Evolutionary conservation across 371 early-diverging fungal genomes (phyloP).

Genomic region (Parasitella parasitica): DNA sequence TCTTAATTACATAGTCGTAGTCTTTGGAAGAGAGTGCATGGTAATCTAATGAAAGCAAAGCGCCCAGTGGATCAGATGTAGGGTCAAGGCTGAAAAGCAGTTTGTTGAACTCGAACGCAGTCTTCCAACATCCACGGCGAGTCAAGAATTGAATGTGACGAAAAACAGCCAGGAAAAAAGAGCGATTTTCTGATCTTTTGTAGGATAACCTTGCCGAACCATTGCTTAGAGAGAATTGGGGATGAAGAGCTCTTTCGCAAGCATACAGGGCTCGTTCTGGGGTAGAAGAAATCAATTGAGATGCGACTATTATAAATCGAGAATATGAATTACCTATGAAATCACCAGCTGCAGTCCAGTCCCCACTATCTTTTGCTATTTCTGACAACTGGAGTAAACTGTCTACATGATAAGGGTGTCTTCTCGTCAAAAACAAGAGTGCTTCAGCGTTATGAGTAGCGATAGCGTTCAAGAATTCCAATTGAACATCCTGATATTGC

Average conservation of each 20-base stretch:
- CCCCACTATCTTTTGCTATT: conserved; percentile 80
- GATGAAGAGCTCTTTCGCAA: conserved; percentile 82
- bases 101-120: conserved; percentile 87
- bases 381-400: conserved; percentile 82
- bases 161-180: conserved; percentile 82
- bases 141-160: conserved; percentile 81
- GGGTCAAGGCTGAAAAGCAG: conserved; percentile 79
- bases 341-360: conserved; percentile 73
- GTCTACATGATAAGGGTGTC: conserved; percentile 87
- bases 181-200: conserved; percentile 70
- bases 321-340: conserved; percentile 76
- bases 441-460: conserved; percentile 77
- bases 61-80: conserved; percentile 72
- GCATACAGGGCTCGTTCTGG: conserved; percentile 80
- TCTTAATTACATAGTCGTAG: conserved; percentile 63
- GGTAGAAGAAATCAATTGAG: no score
- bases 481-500: conserved; percentile 72
- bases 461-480: conserved; percentile 72
- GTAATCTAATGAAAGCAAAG: conserved; percentile 78
- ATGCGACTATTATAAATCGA: no score
- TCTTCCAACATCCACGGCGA: conserved; percentile 92
- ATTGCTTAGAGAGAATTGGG: conserved; percentile 70
- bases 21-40: conserved; percentile 80
- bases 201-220: conserved; percentile 74
- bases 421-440: conserved; percentile 63